Evolutionary conservation across 202 grass and related monocot species (phyloP), one percentile per base, ranked within the genome.

Genomic region (Brachypodium distachyon): DNA sequence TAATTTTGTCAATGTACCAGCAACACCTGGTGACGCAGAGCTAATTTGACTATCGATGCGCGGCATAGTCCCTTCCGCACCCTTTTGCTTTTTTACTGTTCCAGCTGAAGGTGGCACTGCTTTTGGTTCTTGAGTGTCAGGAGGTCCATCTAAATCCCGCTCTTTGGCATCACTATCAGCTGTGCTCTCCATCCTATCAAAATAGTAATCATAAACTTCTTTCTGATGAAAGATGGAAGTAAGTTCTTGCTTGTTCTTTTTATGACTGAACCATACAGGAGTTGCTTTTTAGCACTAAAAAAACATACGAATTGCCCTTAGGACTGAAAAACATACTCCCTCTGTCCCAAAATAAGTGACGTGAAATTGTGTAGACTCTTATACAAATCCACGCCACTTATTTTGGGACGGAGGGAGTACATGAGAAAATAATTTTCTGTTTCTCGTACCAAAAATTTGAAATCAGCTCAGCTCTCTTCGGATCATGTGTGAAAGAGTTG

Each of bases 401-500:
- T n/a, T n/a, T n/a, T n/a, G n/a, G n/a, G n/a, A n/a, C n/a, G n/a
- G n/a, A n/a, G n/a, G n/a, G n/a, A n/a, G 81, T 18, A 48, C 50
- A 84, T 67, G n/a, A n/a, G 21, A 63, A 78, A 34, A 55, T 13
- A 37, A 19, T 33, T 70, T 31, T 79, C 5, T 69, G 19, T 71
- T 61, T 70, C 27, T 25, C 81, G 54, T 96, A 92, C 92, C 92
- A 96, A 79, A 87, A 65, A 14, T 78, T 85, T 50, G 85, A 77
- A 72, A 87, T 74, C 69, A 77, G 76, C 27, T 93, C 85, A 0
- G 71, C 87, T 71, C 83, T 90, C 81, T 80, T 88, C 77, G 87
- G 73, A 86, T 98, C 95, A 84, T 92, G 85, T 77, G 87, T 95
- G 81, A 98, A 98, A 64, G 91, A 98, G 49, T 74, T 90, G 42